These are phyloP conservation scores for Cryptococcus floricola DNA, from an alignment of 1,284 basidiomycete species.

Conservation along the genomic window DNA sequence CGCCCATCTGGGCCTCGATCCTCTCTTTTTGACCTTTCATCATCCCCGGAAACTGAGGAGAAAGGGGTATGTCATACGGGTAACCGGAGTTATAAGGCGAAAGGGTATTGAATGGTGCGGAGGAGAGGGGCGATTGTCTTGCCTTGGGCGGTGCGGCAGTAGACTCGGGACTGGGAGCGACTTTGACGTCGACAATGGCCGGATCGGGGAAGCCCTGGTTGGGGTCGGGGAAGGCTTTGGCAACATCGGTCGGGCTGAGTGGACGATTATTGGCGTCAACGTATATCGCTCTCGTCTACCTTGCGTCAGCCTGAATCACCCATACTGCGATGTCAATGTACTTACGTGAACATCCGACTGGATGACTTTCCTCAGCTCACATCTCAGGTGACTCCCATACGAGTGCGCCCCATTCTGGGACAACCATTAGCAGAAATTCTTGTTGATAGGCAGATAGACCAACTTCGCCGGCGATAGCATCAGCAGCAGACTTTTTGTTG, in stretches of 20 bases:
- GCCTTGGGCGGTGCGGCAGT: no score
- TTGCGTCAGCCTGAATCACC: background rate
- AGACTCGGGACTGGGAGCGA: no score
- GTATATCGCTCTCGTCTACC: constrained; percentile 26
- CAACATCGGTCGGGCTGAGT: constrained; percentile 28
- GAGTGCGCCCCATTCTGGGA: constrained; percentile 25
- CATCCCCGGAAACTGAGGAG: no score
- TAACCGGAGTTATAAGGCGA: no score
- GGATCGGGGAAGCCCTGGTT: no score
- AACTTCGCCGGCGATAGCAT: constrained; percentile 33
- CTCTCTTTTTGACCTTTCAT: no score
- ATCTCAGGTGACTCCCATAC: constrained; percentile 27
- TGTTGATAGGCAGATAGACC: constrained; percentile 3
- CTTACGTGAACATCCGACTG: constrained; percentile 31
- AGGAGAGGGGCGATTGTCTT: no score
- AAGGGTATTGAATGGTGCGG: no score
- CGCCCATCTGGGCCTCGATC: no score
- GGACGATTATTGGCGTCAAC: constrained; percentile 27
- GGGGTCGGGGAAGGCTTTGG: constrained; percentile 1
- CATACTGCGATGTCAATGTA: background rate
- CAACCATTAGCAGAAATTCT: background rate
- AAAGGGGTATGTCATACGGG: no score
- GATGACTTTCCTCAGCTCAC: constrained; percentile 29
- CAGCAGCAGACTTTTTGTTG: constrained; percentile 14
- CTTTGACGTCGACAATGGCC: no score